phyloP scores from a whole-genome alignment of 2,329 filamentous ascomycete species.

The Penicillium glabrum region DNA sequence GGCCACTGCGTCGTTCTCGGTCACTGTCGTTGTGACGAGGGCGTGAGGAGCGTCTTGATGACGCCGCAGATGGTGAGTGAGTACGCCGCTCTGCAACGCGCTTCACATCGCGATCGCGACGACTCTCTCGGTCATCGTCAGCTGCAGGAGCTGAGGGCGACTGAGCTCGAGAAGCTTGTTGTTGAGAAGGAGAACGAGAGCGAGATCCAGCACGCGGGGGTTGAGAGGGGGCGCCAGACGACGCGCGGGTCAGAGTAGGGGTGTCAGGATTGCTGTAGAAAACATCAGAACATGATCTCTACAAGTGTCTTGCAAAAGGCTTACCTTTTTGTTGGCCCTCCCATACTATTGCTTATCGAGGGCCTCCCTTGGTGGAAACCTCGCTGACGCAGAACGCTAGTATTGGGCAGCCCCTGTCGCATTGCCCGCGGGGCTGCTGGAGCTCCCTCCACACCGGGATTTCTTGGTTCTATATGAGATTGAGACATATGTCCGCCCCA shows the following conservation, averaged over 20 bases:
- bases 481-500: conserved; percentile 30
- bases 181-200: conserved; percentile 36
- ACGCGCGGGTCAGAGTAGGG: conserved; percentile 31
- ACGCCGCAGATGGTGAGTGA: conserved; percentile 56
- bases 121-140: conserved; percentile 35
- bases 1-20: conserved; percentile 46
- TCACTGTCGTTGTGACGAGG: conserved; percentile 58
- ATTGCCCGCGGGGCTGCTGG: conserved; percentile 94
- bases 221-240: conserved; percentile 27
- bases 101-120: conserved; percentile 24
- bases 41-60: conserved; percentile 57
- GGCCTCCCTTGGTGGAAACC: conserved; percentile 44
- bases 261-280: conserved; percentile 26
- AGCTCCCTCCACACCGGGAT: conserved; percentile 66
- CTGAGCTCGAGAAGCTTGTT: background rate
- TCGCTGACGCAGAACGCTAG: conserved; percentile 67
- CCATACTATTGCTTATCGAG: conserved; percentile 11
- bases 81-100: conserved; percentile 52
- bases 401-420: conserved; percentile 84
- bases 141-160: conserved; percentile 24
- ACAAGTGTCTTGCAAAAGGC: background rate
- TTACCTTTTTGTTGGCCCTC: conserved; percentile 33
- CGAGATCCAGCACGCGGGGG: conserved; percentile 28
- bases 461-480: conserved; percentile 41
- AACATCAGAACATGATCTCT: conserved; percentile 8